phyloP scores from a whole-genome alignment of 106 monocot genomes.

The Phalaenopsis equestris region DNA sequence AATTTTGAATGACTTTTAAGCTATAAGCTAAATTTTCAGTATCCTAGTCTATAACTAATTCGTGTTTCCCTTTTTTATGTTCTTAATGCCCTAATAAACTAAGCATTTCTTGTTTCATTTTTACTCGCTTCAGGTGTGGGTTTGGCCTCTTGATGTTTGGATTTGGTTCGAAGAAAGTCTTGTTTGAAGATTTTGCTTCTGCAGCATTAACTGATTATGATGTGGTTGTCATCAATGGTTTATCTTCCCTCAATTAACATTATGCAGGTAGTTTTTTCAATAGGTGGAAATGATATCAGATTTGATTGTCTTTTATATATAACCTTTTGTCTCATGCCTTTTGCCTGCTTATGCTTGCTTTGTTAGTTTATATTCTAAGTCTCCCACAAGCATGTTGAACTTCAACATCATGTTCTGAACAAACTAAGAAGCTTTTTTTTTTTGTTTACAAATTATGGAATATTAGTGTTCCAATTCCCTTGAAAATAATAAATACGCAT shows the following conservation, averaged over 20 bases:
- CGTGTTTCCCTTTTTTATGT: too few relatives aligned
- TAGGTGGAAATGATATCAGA: not conserved
- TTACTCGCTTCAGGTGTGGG: constrained; percentile 54
- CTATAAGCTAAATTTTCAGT: too few relatives aligned
- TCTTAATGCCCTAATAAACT: not conserved
- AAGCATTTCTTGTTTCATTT: not conserved
- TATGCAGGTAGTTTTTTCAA: constrained; percentile 47
- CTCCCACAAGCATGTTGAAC: not conserved
- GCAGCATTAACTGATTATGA: constrained; percentile 50
- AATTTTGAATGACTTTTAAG: too few relatives aligned
- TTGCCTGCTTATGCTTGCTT: not conserved
- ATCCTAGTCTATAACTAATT: too few relatives aligned
- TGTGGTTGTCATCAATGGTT: constrained; percentile 83
- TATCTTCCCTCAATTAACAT: constrained; percentile 79
- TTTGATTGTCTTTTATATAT: not conserved
- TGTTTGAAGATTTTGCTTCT: constrained; percentile 95
- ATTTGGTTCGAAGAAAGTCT: constrained; percentile 90
- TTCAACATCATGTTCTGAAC: not conserved
- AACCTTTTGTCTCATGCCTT: not conserved
- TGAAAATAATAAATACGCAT: too few relatives aligned
- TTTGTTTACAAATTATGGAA: too few relatives aligned
- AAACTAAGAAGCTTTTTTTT: not conserved
- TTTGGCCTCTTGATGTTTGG: constrained; percentile 90
- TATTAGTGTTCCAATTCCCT: too few relatives aligned
- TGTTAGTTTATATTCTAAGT: not conserved